Base-by-base conservation (phyloP, 192 early-diverging fungal species). In the Coemansia sp. region DNA sequence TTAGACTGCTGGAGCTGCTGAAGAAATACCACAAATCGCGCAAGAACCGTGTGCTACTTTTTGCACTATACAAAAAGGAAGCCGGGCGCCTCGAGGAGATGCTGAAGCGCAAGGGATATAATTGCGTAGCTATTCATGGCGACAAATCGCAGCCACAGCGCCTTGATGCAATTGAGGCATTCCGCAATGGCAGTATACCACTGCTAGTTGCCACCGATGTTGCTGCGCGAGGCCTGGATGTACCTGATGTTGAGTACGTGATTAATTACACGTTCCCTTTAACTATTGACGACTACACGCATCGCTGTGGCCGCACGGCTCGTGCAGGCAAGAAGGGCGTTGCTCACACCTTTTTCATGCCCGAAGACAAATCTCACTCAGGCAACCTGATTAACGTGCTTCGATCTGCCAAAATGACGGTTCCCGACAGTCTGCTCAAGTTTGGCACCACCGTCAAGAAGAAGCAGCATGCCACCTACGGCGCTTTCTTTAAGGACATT, bases 211-310 rank as follows among this genome's bases (percentile, higher is more conserved):
- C 96, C 3, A 98, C 96, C 4, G 95, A 96, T 77, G 93, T 96
- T 44, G 93, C 92, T 60, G 91, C 89, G 34, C 88, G 94, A 72
- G 94, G 94, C 48, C 81, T 95, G 22, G 91, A 91, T 68, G 89
- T 91, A 64, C 92, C 94, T 8, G 89, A 94, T 60, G 93, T 98
- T 41, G 93, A 94, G 59, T 92, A 92, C 71, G 97, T 98, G 21
- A 92, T 98, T 71, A 98, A 98, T 78, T 87, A 91, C 54, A 94
- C 93, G 21, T 97, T 95, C 86, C 96, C 96, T n/a, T 80, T 97
- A 73, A 96, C 94, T 49, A 94, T 94, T 60, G 96, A 98, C 74
- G 93, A 95, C 69, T 90, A 92, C 73, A 85, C 91, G 23, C 91
- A 94, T 73, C 92, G 96, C 57, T 96, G 96, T 71, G 97, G 97